These are phyloP conservation scores for Chlorociboria aeruginascens DNA, from an alignment of 495 filamentous ascomycete genomes.

Conservation along the genomic window DNA sequence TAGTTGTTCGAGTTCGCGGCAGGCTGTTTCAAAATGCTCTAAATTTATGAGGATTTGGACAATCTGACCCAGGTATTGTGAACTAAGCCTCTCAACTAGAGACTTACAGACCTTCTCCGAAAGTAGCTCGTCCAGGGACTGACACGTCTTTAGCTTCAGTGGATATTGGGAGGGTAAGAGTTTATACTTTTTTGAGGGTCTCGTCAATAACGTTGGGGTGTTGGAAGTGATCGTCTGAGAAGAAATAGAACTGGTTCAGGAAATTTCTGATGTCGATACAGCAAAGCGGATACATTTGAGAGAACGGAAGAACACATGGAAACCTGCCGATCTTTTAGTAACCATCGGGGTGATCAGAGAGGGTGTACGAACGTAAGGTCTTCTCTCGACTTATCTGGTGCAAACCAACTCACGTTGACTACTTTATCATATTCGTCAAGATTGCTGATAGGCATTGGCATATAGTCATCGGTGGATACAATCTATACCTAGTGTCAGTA, in stretches of 20 bases:
- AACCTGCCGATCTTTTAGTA: constrained; percentile 39
- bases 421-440: constrained; percentile 92
- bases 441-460: constrained; percentile 93
- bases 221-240: constrained; percentile 87
- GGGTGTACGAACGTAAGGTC: constrained; percentile 54
- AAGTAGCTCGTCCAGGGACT: constrained; percentile 81
- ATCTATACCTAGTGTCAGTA: constrained; percentile 40
- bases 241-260: constrained; percentile 91
- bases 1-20: constrained; percentile 72
- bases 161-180: not conserved
- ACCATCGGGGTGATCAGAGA: constrained; percentile 7
- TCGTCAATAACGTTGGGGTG: constrained; percentile 79
- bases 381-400: constrained; percentile 61
- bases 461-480: constrained; percentile 94
- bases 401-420: constrained; percentile 86
- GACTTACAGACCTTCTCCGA: constrained; percentile 81
- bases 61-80: constrained; percentile 92
- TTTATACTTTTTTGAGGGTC: constrained; percentile 58
- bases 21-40: constrained; percentile 91
- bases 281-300: constrained; percentile 96
- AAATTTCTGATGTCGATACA: constrained; percentile 98
- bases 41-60: constrained; percentile 97
- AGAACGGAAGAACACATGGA: constrained; percentile 88
- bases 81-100: constrained; percentile 76
- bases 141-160: not conserved